Evolutionary conservation across 1,284 basidiomycete species (phyloP).

Genomic region (Chalciporus piperatoides): DNA sequence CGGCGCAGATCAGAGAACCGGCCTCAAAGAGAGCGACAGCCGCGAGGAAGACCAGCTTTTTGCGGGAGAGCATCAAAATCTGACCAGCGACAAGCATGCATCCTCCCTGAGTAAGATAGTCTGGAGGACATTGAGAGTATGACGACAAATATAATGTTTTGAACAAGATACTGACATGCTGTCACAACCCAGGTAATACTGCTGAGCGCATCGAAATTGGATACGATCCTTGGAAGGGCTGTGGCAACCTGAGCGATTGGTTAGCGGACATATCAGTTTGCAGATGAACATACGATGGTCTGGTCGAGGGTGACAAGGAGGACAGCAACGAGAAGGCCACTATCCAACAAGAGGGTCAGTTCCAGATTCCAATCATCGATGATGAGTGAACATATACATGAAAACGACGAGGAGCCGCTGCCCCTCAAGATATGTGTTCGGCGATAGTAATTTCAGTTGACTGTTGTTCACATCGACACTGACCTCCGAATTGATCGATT

Average conservation of each 20-base stretch:
- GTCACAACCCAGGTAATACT: slow-evolving; percentile 40
- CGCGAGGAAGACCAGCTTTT: slow-evolving; percentile 41
- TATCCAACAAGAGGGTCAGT: neutral
- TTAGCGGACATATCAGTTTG: neutral
- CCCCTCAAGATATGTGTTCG: too few species aligned
- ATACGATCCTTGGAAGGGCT: slow-evolving; percentile 40
- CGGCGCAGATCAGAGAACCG: slow-evolving; percentile 48
- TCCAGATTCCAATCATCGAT: too few species aligned
- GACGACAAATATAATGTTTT: too few species aligned
- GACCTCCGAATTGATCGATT: too few species aligned
- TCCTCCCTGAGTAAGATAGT: slow-evolving; percentile 36
- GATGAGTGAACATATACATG: too few species aligned
- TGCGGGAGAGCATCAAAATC: slow-evolving; percentile 33
- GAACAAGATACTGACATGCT: slow-evolving; percentile 15
- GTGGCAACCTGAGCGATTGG: slow-evolving; percentile 24
- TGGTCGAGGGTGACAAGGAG: slow-evolving; percentile 2
- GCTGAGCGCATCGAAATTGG: slow-evolving; percentile 37
- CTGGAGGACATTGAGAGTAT: too few species aligned
- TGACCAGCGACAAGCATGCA: slow-evolving; percentile 30
- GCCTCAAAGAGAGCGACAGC: slow-evolving; percentile 41
- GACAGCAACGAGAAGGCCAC: slow-evolving; percentile 1
- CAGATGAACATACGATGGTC: neutral
- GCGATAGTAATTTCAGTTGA: too few species aligned
- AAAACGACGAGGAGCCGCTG: too few species aligned
- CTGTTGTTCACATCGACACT: too few species aligned